These are phyloP conservation scores for Irpex sp. DNA, from an alignment of 1,284 basidiomycete species.

Conservation along the genomic window DNA sequence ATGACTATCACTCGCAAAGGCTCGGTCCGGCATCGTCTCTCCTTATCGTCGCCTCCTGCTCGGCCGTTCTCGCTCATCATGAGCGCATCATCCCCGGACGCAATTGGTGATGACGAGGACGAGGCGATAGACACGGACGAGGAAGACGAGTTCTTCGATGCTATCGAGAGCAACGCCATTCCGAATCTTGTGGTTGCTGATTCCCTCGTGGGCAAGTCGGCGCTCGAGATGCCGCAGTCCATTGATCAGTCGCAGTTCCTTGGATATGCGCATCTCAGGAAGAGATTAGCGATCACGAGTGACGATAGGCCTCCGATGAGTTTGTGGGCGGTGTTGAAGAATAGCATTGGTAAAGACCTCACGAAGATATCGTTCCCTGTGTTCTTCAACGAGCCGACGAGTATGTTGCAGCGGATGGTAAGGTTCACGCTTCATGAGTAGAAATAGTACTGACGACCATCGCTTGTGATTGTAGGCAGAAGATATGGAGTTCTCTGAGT, in stretches of 20 bases:
- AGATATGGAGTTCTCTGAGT: slow-evolving; percentile 96
- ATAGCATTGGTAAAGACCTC: slow-evolving; percentile 95
- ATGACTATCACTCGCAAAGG: not conserved
- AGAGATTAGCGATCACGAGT: slow-evolving; percentile 61
- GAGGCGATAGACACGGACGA: slow-evolving; percentile 71
- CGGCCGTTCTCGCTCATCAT: slow-evolving; percentile 18
- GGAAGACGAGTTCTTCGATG: slow-evolving; percentile 98
- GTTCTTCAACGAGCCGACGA: slow-evolving; percentile 95
- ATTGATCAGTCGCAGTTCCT: slow-evolving; percentile 53
- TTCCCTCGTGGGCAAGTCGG: slow-evolving; percentile 39
- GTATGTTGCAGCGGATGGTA: slow-evolving; percentile 89
- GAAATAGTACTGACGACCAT: not conserved
- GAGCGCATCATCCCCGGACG: slow-evolving; percentile 5
- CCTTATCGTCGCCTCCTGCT: not conserved
- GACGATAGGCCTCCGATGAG: slow-evolving; percentile 90
- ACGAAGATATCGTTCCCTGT: slow-evolving; percentile 97
- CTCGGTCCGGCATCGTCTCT: not conserved
- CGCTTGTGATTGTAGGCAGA: slow-evolving; percentile 54
- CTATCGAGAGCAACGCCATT: slow-evolving; percentile 81
- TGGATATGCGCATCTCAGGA: slow-evolving; percentile 72
- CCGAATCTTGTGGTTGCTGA: slow-evolving; percentile 73
- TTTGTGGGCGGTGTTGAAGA: slow-evolving; percentile 95
- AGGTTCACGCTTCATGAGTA: slow-evolving; percentile 17
- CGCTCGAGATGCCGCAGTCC: slow-evolving; percentile 25
- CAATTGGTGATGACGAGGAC: slow-evolving; percentile 30